Percentiles rank a stretch among this genome's conserved stretches.
Evolutionary conservation across 768 basidiomycete species (phyloP).

Genomic region (Suillus americanus): DNA sequence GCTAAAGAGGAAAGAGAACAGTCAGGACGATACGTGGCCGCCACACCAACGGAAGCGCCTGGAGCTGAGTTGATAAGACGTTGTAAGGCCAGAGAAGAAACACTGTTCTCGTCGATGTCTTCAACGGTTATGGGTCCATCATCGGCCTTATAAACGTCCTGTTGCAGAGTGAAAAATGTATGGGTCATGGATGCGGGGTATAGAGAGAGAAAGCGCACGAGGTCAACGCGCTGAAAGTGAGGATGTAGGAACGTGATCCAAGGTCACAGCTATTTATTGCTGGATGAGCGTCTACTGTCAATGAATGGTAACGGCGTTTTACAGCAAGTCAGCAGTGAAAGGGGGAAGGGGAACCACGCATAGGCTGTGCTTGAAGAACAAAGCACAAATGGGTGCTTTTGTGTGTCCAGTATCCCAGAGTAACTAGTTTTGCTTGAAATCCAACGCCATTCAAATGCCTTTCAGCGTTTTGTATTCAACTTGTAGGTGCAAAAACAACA

Average conservation of each 20-base stretch:
- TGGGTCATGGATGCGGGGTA: not conserved
- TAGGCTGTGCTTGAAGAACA: not conserved
- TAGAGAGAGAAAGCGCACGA: not conserved
- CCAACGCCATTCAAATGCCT: not conserved
- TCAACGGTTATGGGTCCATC: conserved; percentile 29
- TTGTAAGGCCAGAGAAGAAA: conserved; percentile 25
- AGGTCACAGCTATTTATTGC: conserved; percentile 5
- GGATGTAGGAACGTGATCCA: not conserved
- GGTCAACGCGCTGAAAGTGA: not conserved
- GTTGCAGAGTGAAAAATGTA: conserved; percentile 28
- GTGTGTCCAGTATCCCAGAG: not conserved
- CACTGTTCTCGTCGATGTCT: conserved; percentile 23
- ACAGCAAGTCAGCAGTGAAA: conserved; percentile 3
- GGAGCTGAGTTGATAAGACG: conserved; percentile 29
- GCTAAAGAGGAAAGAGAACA: conserved; percentile 38
- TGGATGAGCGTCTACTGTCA: conserved; percentile 5
- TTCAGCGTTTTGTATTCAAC: not conserved
- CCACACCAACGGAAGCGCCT: conserved; percentile 37
- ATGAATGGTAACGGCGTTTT: not conserved
- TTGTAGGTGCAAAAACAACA: not conserved
- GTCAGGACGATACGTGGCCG: conserved; percentile 39
- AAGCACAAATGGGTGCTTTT: not conserved
- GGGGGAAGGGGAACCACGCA: not conserved
- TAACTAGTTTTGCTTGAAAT: not conserved
- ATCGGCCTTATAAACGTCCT: conserved; percentile 33